Evolutionary conservation across 75 land plant species (phyloP).

Genomic region (Ceratopteris richardii): DNA sequence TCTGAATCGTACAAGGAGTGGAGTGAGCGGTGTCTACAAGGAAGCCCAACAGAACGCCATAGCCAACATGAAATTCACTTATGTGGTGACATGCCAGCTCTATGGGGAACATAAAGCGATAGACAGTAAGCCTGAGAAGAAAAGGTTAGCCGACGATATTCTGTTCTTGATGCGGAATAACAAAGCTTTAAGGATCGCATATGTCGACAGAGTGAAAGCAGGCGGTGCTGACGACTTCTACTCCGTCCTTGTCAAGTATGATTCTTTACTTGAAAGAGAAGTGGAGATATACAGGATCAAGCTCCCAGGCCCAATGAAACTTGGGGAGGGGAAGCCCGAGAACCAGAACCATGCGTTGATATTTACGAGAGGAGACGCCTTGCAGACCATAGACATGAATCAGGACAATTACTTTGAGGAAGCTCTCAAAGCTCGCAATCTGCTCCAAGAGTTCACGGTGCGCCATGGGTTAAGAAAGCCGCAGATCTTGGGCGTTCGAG

Average conservation of each 20-base stretch:
- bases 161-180: constrained; percentile 27
- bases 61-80: constrained; percentile 37
- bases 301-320: constrained; percentile 83
- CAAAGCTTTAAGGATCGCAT: constrained; percentile 22
- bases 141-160: constrained; percentile 26
- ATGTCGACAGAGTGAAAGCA: constrained; percentile 21
- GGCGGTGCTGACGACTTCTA: constrained; percentile 9
- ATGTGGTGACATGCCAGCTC: constrained; percentile 44
- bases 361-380: constrained; percentile 95
- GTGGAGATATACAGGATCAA: constrained; percentile 73
- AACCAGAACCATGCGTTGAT: constrained; percentile 95
- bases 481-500: constrained; percentile 80
- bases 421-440: constrained; percentile 84
- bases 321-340: constrained; percentile 97
- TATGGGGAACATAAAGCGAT: constrained; percentile 33
- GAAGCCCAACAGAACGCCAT: constrained; percentile 7
- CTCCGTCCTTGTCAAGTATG: constrained; percentile 79
- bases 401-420: constrained; percentile 38
- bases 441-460: constrained; percentile 44
- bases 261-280: constrained; percentile 47
- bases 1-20: neutral
- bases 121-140: constrained; percentile 7
- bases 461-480: constrained; percentile 44
- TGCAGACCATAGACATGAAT: constrained; percentile 98
- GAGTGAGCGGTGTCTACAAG: neutral